phyloP scores from a whole-genome alignment of 495 filamentous ascomycete genomes.

The Clohesyomyces aquaticus region DNA sequence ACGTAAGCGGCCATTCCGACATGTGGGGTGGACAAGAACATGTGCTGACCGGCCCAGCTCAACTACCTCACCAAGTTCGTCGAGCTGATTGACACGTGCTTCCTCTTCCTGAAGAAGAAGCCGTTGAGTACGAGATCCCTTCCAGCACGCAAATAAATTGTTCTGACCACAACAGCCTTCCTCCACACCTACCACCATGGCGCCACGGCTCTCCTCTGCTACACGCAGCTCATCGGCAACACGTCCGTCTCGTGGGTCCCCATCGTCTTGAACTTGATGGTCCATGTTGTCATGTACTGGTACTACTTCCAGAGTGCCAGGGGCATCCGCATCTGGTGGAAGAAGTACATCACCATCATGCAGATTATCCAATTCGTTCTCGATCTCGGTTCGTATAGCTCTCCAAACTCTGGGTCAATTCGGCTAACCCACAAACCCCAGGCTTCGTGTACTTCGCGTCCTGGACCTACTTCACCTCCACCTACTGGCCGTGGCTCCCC shows the following conservation, averaged over 20 bases:
- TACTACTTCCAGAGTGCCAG: slow-evolving; percentile 85
- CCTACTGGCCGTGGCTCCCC: slow-evolving; percentile 86
- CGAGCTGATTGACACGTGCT: slow-evolving; percentile 78
- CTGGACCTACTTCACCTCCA: slow-evolving; percentile 65
- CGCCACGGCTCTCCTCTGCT: slow-evolving; percentile 82
- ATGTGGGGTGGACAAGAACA: slow-evolving; percentile 22
- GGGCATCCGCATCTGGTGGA: slow-evolving; percentile 85
- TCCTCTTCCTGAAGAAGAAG: slow-evolving; percentile 87
- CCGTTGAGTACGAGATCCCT: slow-evolving; percentile 63
- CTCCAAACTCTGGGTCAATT: background rate
- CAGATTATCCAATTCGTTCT: slow-evolving; percentile 84
- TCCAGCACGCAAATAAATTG: background rate
- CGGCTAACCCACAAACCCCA: slow-evolving; percentile 40
- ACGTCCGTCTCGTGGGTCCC: slow-evolving; percentile 81
- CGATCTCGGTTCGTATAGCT: slow-evolving; percentile 65
- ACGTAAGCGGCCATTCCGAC: slow-evolving; percentile 57
- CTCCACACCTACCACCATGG: slow-evolving; percentile 87
- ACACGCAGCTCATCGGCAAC: slow-evolving; percentile 76
- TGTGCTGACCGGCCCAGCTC: slow-evolving; percentile 58
- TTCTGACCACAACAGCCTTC: slow-evolving; percentile 60
- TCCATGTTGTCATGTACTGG: slow-evolving; percentile 75
- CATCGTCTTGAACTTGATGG: slow-evolving; percentile 75
- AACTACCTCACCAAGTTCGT: slow-evolving; percentile 87
- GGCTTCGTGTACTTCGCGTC: slow-evolving; percentile 56
- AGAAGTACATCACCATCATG: slow-evolving; percentile 85